Base-by-base conservation (phyloP, 2,329 filamentous ascomycete genomes). In the Microdochium paspali region DNA sequence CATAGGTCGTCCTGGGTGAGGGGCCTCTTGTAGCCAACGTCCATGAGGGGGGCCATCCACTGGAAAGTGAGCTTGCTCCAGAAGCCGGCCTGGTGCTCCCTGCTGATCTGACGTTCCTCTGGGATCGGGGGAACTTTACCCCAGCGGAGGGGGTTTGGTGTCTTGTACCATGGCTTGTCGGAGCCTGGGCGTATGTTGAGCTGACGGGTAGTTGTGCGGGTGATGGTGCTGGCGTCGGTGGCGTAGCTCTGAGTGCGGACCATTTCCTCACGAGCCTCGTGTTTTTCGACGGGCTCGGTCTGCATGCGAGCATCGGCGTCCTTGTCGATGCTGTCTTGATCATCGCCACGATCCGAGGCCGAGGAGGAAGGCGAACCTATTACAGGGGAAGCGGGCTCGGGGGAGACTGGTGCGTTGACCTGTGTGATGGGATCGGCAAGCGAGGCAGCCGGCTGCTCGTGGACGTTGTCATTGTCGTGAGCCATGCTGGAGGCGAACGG, bases 21-120 rank as follows among this genome's bases (percentile, higher is more conserved):
- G 2, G 83, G 80, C 13, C 93, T 83, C 60, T 88, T 83, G 66
- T 96, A 97, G 30, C 93, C 93, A 32, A 82, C 84, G 53, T 68
- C 74, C 90, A 97, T 97, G 47, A 97, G 61, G 1, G 88, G 84
- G 1, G 82, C 81, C 75, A 96, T 91, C 91, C 91, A 97, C 62
- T 89, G 80, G 61, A 95, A 97, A 3, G 84, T 85, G 21, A 95
- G 63, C 48, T 74, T 63, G 66, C 87, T 95, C 53, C 93, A 76
- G 58, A 90, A 84, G 2, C 77, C 70, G 4, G 90, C 90, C 3
- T 70, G 73, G 61, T 88, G 74, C 66, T 96, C 90, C 51, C 77
- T 78, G 5, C 80, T 90, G 1, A 72, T 62, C 6, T 55, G 57
- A 48, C 72, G 71, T 55, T 73, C 71, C 44, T 74, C 65, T 31